Evolutionary conservation across 2,329 filamentous ascomycete genomes (phyloP).

Genomic region (Fusarium sp.): DNA sequence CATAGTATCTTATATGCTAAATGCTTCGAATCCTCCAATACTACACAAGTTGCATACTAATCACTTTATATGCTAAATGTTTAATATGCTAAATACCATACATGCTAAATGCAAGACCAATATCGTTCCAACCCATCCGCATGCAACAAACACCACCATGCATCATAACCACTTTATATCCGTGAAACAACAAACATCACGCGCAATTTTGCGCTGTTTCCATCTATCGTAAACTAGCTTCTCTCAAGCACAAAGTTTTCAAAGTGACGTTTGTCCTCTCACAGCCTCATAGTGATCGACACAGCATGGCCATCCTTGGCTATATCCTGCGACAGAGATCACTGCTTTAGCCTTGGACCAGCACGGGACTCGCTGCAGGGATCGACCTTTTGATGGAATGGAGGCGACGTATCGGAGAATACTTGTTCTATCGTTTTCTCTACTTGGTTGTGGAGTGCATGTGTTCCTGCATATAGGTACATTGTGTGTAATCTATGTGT

Average conservation of each 20-base stretch:
- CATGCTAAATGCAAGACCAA: conserved; percentile 1
- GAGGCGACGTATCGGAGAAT: conserved; percentile 1
- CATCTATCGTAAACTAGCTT: not conserved
- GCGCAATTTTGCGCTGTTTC: not conserved
- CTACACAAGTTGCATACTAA: not conserved
- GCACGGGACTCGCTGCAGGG: not conserved
- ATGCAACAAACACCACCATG: not conserved
- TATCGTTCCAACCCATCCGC: not conserved
- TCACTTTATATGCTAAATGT: not conserved
- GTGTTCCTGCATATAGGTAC: not conserved
- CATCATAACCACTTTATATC: not conserved
- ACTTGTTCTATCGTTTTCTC: not conserved
- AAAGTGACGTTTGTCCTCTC: conserved; percentile 2
- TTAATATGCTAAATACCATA: not conserved
- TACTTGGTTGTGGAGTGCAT: not conserved
- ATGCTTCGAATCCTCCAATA: not conserved
- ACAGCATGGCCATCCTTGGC: conserved; percentile 5
- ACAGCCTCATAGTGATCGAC: conserved; percentile 23
- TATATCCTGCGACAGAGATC: conserved; percentile 17
- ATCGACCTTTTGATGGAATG: conserved; percentile 4
- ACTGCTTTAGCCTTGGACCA: conserved; percentile 25
- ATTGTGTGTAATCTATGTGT: not conserved
- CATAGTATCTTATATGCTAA: not conserved
- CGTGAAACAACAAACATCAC: conserved; percentile 13
- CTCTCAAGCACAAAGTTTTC: not conserved